phyloP scores from a whole-genome alignment of 2,329 filamentous ascomycete species.

The Pseudogymnoascus pannorum region DNA sequence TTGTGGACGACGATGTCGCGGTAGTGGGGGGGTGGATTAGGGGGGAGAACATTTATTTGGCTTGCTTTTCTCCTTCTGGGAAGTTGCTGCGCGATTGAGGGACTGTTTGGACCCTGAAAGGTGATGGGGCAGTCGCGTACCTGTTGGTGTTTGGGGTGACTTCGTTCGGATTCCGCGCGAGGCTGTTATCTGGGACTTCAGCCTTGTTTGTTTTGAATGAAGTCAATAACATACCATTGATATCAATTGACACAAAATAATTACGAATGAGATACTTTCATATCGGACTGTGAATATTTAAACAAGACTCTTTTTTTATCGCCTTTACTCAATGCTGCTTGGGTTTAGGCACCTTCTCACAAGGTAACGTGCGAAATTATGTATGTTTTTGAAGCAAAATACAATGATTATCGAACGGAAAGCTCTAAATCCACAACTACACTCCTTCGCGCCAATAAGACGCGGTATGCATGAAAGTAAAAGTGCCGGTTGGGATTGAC shows the following conservation, averaged over 20 bases:
- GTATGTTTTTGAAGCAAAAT: neutral
- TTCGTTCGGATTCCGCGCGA: neutral
- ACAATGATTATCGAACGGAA: conserved; percentile 7
- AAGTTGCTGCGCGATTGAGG: conserved; percentile 3
- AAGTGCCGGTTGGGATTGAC: conserved; percentile 7
- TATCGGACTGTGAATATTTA: neutral
- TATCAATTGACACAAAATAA: neutral
- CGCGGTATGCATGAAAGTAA: conserved; percentile 6
- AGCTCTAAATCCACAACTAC: conserved; percentile 7
- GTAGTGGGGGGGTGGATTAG: neutral
- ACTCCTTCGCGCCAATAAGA: conserved; percentile 2
- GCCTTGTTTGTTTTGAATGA: neutral
- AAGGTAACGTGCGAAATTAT: neutral
- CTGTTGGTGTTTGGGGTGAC: neutral
- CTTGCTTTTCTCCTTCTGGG: neutral
- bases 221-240: neutral
- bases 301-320: neutral
- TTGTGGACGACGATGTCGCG: neutral
- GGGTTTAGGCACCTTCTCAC: neutral
- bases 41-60: neutral
- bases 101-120: conserved; percentile 7
- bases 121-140: neutral
- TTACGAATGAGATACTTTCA: neutral
- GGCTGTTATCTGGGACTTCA: neutral
- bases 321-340: neutral